Evolutionary conservation across 2,329 filamentous ascomycete genomes (phyloP), one percentile per base, ranked within the genome.

Genomic region (Biscogniauxia marginata): DNA sequence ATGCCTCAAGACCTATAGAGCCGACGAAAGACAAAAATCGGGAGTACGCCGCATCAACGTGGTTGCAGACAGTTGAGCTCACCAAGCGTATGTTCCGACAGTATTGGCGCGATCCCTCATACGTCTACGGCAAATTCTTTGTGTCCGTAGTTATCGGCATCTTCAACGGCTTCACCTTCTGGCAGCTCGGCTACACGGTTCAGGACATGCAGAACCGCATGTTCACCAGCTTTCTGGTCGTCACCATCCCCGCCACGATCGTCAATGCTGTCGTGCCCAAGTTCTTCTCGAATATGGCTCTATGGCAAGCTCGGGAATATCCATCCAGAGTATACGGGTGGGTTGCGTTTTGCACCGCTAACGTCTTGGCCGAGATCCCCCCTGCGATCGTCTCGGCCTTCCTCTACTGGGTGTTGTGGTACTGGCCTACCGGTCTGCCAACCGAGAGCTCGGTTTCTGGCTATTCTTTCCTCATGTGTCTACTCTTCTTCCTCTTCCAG

Each of bases 91-190:
- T 88, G 50, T 91, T 91, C 71, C 76, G 77, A 3, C 84, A 90
- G 63, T 87, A 91, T 74, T 92, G 88, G 88, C 82, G 90, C 13
- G 85, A 90, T 59, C 86, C 89, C 0, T 86, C 84, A 1, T 93
- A 93, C 70, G 77, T 91, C 54, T 92, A 91, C 71, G 85, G 87
- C 57, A 91, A 91, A 68, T 75, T 93, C 22, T 92, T 91, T 71
- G 81, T 86, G 30, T 80, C 85, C 3, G 83, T 90, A 56, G 81
- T 91, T 58, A 79, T 89, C 46, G 89, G 87, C 16, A 84, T 91
- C 70, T 90, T 92, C 79, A 91, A 90, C 73, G 88, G 87, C 20
- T 91, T 91, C 73, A 91, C 88, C 3, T 92, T 91, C 75, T 91
- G 82, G 77, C 77, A 86, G 63, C 80, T 91, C 3, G 86, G 85